Evolutionary conservation across 176 grass and related monocot genomes (phyloP).

Genomic region (Metroxylon sagu): DNA sequence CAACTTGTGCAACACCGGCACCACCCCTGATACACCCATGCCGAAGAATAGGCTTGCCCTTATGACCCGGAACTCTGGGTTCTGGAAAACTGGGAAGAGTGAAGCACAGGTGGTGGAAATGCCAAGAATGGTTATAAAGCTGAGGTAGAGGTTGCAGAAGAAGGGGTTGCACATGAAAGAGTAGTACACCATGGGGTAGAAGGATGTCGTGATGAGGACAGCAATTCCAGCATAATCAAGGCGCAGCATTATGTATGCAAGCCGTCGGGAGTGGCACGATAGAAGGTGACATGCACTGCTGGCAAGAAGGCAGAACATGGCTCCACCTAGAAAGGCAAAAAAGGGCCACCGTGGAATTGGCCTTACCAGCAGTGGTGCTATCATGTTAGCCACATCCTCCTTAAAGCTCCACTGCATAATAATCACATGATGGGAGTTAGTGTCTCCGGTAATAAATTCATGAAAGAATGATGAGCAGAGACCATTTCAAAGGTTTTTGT

Average conservation of each 20-base stretch:
- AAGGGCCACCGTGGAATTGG: conserved; percentile 76
- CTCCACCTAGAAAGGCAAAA: conserved; percentile 66
- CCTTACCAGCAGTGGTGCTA: conserved; percentile 45
- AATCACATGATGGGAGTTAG: no score
- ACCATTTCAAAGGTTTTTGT: no score
- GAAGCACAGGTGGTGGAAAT: conserved; percentile 59
- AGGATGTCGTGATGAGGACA: conserved; percentile 79
- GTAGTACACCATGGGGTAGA: conserved; percentile 90
- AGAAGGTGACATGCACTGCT: conserved; percentile 83
- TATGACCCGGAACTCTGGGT: conserved; percentile 54
- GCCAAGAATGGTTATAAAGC: conserved; percentile 65
- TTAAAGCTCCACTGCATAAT: conserved; percentile 52
- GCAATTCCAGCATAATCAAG: conserved; percentile 84
- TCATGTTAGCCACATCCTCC: conserved; percentile 56
- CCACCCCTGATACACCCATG: conserved; percentile 76
- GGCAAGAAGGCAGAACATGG: conserved; percentile 92
- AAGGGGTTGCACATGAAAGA: conserved; percentile 88
- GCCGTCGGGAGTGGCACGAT: conserved; percentile 65
- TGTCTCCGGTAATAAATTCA: no score
- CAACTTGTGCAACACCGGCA: conserved; percentile 72
- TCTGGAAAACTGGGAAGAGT: conserved; percentile 73
- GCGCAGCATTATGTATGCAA: conserved; percentile 82
- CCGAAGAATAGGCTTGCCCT: conserved; percentile 73
- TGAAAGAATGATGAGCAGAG: no score
- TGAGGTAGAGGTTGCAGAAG: conserved; percentile 81